Evolutionary conservation across 257 asterid species (phyloP).

Genomic region (Parsonsia alboflavescens): DNA sequence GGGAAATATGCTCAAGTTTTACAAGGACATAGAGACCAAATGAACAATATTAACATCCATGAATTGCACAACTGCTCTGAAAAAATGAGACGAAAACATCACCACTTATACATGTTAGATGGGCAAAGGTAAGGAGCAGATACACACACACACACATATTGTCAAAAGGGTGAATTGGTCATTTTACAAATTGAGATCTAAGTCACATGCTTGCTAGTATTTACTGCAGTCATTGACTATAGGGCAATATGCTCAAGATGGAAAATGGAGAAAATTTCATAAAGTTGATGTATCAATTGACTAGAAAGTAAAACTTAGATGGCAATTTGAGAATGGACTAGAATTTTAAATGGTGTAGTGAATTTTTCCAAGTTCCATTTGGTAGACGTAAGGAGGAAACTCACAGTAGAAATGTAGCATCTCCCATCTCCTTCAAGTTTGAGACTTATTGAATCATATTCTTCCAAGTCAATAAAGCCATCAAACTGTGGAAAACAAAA

Average conservation of each 20-base stretch:
- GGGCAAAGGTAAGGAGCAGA: no score
- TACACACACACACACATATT: background rate
- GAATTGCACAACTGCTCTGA: no score
- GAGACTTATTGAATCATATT: conserved; percentile 70
- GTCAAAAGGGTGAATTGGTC: background rate
- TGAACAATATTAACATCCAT: no score
- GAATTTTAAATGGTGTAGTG: background rate
- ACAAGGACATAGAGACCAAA: no score
- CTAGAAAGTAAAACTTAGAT: background rate
- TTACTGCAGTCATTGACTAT: background rate
- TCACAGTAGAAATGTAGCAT: conserved; percentile 93
- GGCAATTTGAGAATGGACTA: background rate
- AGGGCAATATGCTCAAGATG: background rate
- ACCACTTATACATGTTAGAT: no score
- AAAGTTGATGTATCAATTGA: background rate
- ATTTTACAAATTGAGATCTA: background rate
- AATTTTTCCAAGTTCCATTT: conserved; percentile 11
- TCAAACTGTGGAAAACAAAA: conserved; percentile 58
- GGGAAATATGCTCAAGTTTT: background rate
- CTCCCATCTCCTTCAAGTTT: conserved; percentile 95
- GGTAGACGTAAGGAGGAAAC: conserved; percentile 27
- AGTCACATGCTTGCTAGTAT: background rate
- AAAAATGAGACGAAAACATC: no score
- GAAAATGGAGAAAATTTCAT: background rate
- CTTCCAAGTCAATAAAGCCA: conserved; percentile 90